Conservation (phyloP, 225 moss, liverwort and hornwort genomes). For the Thuidium tamariscinum region DNA sequence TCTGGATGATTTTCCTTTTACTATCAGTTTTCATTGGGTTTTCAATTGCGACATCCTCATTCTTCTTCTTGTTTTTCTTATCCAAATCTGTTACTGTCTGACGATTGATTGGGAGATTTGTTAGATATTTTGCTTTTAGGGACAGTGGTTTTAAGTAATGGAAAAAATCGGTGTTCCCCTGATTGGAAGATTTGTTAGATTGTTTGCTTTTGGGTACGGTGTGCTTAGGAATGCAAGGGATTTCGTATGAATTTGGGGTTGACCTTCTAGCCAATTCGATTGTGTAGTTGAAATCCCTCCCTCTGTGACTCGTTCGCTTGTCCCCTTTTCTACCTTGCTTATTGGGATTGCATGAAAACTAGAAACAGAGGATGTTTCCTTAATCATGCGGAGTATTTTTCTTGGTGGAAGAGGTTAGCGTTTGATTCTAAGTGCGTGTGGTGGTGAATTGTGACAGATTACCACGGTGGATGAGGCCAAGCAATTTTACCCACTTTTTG, state of each 20-base stretch:
- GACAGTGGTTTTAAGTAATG: not conserved
- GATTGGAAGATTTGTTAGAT: not conserved
- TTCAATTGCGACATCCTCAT: not conserved
- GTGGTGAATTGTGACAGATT: conserved; percentile 40
- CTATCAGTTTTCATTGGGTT: not conserved
- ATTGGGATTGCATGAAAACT: not conserved
- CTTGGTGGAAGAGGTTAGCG: not conserved
- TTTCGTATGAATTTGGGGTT: not conserved
- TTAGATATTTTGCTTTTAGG: not conserved
- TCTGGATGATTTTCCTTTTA: not conserved
- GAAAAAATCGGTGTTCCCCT: not conserved
- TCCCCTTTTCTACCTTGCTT: not conserved
- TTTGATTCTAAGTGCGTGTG: not conserved
- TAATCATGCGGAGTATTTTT: not conserved
- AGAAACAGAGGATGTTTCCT: not conserved
- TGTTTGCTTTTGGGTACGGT: not conserved
- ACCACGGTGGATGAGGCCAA: conserved; percentile 99
- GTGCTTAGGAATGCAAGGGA: not conserved
- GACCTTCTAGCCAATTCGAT: not conserved
- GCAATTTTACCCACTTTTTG: conserved; percentile 95
- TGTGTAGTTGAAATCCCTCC: not conserved
- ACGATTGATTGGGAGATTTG: not conserved
- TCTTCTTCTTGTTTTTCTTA: not conserved
- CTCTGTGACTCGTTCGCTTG: not conserved
- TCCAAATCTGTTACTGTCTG: not conserved